Evolutionary conservation across 495 filamentous ascomycete genomes (phyloP).

Genomic region (Penicillium cosmopolitanum): DNA sequence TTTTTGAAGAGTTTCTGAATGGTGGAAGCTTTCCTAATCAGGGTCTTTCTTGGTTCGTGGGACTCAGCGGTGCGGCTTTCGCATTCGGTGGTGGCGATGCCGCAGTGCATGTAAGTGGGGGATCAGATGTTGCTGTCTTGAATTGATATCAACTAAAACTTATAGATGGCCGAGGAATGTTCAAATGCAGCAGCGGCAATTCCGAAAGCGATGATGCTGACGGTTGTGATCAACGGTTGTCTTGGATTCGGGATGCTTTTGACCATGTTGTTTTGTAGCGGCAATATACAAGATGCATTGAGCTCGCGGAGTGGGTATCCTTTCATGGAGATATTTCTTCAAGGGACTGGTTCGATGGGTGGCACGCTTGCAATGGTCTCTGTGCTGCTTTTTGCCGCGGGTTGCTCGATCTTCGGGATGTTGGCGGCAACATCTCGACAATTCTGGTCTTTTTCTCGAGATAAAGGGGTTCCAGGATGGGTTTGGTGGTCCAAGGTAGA

Average conservation of each 20-base stretch:
- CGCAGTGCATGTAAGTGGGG: slow-evolving; percentile 43
- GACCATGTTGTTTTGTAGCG: slow-evolving; percentile 51
- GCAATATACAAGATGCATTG: slow-evolving; percentile 44
- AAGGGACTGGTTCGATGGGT: slow-evolving; percentile 41
- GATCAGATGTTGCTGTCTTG: background rate
- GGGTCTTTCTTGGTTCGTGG: slow-evolving; percentile 50
- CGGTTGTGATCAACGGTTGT: slow-evolving; percentile 51
- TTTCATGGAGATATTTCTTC: slow-evolving; percentile 55
- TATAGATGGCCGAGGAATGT: slow-evolving; percentile 59
- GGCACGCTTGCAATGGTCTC: slow-evolving; percentile 50
- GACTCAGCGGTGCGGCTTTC: slow-evolving; percentile 44
- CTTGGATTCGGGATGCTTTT: slow-evolving; percentile 55
- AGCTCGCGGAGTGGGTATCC: slow-evolving; percentile 45
- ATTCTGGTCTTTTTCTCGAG: slow-evolving; percentile 48
- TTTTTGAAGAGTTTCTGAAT: slow-evolving; percentile 41
- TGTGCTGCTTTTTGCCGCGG: slow-evolving; percentile 46
- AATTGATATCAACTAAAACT: background rate
- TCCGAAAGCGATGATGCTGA: slow-evolving; percentile 50
- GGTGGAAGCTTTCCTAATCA: slow-evolving; percentile 45
- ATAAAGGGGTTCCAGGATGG: slow-evolving; percentile 19
- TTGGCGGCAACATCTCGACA: slow-evolving; percentile 55
- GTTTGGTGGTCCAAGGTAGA: slow-evolving; percentile 3
- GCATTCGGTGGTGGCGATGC: slow-evolving; percentile 46
- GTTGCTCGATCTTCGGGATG: slow-evolving; percentile 47
- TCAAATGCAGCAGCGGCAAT: slow-evolving; percentile 48